These are phyloP conservation scores for Trichoderma virens DNA, from an alignment of 495 filamentous ascomycete genomes.

Conservation along the genomic window DNA sequence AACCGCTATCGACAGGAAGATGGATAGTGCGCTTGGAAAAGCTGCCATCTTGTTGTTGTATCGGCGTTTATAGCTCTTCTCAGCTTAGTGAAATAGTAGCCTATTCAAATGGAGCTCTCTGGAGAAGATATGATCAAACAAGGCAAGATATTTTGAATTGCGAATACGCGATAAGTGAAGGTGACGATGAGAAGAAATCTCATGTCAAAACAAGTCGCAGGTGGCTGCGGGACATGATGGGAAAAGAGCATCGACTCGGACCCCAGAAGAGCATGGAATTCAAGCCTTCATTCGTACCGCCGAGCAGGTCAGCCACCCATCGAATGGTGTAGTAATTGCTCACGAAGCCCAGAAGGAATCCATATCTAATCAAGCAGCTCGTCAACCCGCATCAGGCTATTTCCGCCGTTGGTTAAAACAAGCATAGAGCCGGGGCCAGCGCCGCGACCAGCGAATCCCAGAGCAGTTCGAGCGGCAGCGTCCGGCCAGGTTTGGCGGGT, in stretches of 20 bases:
- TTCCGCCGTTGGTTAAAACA: neutral
- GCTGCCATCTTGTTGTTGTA: neutral
- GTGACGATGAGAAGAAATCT: too few species aligned
- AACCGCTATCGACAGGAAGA: neutral
- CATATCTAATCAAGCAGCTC: too few species aligned
- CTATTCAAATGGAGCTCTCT: too few species aligned
- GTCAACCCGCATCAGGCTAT: neutral
- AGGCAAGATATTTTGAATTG: too few species aligned
- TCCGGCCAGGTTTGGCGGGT: neutral
- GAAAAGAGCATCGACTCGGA: neutral
- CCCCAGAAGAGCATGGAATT: neutral
- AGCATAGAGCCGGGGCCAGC: neutral
- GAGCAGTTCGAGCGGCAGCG: neutral
- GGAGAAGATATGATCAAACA: too few species aligned
- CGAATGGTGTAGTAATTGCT: neutral
- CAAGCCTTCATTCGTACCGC: neutral
- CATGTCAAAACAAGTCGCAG: neutral
- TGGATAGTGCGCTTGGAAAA: neutral
- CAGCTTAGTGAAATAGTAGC: too few species aligned
- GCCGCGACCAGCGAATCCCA: neutral
- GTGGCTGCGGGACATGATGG: neutral
- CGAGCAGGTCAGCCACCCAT: neutral
- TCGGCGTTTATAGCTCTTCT: neutral
- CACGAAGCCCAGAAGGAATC: neutral
- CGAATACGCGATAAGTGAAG: too few species aligned